A percentile compares a stretch with the other conserved stretches of the same genome.
Conservation (phyloP, 768 basidiomycete species). For the Mycena alexandri region DNA sequence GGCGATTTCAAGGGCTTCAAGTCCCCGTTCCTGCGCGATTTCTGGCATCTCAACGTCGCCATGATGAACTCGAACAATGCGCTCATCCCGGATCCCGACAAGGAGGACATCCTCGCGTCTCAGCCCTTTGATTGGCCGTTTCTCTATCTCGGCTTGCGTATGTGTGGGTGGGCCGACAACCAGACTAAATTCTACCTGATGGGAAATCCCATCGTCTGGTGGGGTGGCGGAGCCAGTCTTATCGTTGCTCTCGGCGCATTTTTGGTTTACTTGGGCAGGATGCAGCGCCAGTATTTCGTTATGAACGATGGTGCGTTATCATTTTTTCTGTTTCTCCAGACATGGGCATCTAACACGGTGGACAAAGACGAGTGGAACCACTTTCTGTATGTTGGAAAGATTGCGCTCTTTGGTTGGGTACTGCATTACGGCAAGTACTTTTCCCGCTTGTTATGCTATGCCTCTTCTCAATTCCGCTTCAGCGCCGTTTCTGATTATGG, state of each 20-base stretch:
- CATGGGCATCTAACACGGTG: not conserved
- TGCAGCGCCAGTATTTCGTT: conserved; percentile 91
- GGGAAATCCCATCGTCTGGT: conserved; percentile 94
- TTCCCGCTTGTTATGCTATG: not conserved
- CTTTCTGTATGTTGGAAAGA: conserved; percentile 91
- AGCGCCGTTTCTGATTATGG: conserved; percentile 99
- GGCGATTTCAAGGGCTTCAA: conserved; percentile 86
- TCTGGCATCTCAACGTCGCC: conserved; percentile 98
- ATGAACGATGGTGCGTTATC: conserved; percentile 81
- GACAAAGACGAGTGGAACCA: conserved; percentile 86
- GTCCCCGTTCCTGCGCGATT: conserved; percentile 95
- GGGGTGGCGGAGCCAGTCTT: conserved; percentile 81
- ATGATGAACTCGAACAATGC: conserved; percentile 99
- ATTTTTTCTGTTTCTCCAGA: not conserved
- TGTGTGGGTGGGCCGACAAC: conserved; percentile 95
- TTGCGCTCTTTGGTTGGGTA: conserved; percentile 92
- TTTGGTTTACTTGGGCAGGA: conserved; percentile 79
- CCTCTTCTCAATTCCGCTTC: conserved; percentile 1
- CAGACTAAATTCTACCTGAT: conserved; percentile 94
- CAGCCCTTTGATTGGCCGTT: conserved; percentile 95
- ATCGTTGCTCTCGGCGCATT: conserved; percentile 63
- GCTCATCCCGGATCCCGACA: conserved; percentile 96
- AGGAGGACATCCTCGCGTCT: conserved; percentile 97
- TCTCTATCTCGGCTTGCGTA: conserved; percentile 88
- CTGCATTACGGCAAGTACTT: conserved; percentile 82